These are phyloP conservation scores for Annulohypoxylon moriforme DNA, from an alignment of 495 filamentous ascomycete species.

Conservation along the genomic window DNA sequence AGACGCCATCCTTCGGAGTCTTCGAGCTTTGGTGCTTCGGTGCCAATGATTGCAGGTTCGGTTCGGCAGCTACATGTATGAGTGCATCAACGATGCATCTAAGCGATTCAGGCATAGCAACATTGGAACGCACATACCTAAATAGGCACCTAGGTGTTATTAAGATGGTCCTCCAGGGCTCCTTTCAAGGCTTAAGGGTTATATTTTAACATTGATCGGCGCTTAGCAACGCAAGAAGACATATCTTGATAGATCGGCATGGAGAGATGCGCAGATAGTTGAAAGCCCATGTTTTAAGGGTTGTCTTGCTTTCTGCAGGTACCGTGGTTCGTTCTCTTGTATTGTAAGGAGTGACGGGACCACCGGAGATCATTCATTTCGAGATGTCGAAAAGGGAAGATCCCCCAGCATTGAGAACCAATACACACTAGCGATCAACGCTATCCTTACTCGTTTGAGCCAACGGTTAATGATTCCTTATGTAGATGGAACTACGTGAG, in stretches of 20 bases:
- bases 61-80: conserved; percentile 16
- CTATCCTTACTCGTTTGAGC: conserved; percentile 26
- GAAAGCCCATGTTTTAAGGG: conserved; percentile 15
- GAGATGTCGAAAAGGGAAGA: conserved; percentile 30
- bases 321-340: conserved; percentile 17
- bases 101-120: conserved; percentile 3
- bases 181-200: neutral
- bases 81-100: conserved; percentile 13
- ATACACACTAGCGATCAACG: conserved; percentile 34
- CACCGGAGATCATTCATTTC: conserved; percentile 35
- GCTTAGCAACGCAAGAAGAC: neutral
- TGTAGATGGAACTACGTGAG: conserved; percentile 21
- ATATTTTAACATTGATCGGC: neutral
- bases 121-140: neutral
- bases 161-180: neutral
- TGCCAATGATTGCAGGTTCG: neutral
- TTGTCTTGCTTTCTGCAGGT: conserved; percentile 28
- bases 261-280: conserved; percentile 3
- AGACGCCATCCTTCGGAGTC: neutral
- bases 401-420: conserved; percentile 17
- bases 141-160: conserved; percentile 6
- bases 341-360: conserved; percentile 22
- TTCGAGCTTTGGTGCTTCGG: neutral
- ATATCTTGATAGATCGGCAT: conserved; percentile 31
- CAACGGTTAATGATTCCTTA: conserved; percentile 23